A percentile compares a stretch with the other conserved stretches of the same genome.
These are phyloP conservation scores for Rhododendron kiyosumense DNA, from an alignment of 148 eudicot species.

Conservation along the genomic window DNA sequence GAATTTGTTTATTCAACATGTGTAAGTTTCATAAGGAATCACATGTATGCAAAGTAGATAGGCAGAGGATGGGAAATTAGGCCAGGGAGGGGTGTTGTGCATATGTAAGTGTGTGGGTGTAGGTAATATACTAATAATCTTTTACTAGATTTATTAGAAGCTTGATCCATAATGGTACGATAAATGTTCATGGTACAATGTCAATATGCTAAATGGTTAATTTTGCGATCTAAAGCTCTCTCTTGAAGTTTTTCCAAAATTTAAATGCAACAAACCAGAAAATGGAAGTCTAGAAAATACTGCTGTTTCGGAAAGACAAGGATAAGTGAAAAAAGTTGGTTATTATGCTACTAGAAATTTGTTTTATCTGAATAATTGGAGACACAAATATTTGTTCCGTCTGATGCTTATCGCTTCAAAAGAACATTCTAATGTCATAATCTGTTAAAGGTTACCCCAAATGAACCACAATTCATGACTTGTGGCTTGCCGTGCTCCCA, in stretches of 20 bases:
- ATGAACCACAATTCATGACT: background rate
- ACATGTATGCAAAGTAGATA: background rate
- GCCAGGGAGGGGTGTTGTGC: background rate
- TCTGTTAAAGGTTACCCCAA: background rate
- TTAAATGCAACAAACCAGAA: background rate
- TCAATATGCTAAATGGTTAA: background rate
- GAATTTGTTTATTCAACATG: background rate
- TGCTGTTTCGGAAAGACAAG: background rate
- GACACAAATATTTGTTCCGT: background rate
- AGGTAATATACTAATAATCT: background rate
- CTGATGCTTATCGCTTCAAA: background rate
- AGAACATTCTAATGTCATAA: background rate
- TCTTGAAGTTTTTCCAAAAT: background rate
- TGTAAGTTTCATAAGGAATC: background rate
- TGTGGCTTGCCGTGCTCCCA: background rate
- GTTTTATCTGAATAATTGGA: background rate
- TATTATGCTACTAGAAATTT: background rate
- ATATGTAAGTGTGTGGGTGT: background rate
- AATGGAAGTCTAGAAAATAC: background rate
- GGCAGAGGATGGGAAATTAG: background rate
- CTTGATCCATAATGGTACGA: background rate
- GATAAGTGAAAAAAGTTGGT: background rate
- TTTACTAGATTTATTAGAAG: background rate
- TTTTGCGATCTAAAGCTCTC: background rate
- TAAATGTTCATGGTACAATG: background rate